Conservation (phyloP, 257 asterid species). For the Vinca minor region DNA sequence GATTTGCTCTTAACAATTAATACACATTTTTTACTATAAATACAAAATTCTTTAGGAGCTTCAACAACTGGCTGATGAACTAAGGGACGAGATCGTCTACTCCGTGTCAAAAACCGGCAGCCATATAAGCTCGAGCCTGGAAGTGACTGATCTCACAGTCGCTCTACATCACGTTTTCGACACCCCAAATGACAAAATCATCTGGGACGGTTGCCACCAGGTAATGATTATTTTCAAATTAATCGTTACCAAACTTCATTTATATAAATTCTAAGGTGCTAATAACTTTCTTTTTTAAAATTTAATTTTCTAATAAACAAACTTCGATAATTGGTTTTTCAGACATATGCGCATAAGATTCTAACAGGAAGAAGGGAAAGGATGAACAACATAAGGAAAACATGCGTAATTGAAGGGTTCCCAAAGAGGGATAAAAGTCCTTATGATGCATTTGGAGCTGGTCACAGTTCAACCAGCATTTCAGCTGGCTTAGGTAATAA, state of each 20-base stretch:
- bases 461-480: constrained; percentile 69
- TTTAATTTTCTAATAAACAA: too few species aligned
- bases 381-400: constrained; percentile 57
- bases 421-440: constrained; percentile 59
- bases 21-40: too few species aligned
- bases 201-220: constrained; percentile 90
- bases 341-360: constrained; percentile 64
- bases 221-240: constrained; percentile 14
- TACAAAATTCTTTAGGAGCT: constrained; percentile 41
- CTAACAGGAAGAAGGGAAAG: constrained; percentile 60
- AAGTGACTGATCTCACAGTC: constrained; percentile 59
- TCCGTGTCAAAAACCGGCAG: constrained; percentile 62
- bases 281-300: too few species aligned
- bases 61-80: constrained; percentile 37
- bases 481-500: constrained; percentile 66
- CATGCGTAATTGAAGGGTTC: constrained; percentile 58
- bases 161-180: constrained; percentile 68
- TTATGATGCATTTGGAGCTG: constrained; percentile 74
- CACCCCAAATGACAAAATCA: constrained; percentile 58
- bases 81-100: constrained; percentile 56
- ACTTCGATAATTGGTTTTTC: not conserved
- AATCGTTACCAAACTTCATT: too few species aligned
- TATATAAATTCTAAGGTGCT: too few species aligned
- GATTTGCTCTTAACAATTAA: too few species aligned
- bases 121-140: constrained; percentile 56